Evolutionary conservation across 2,329 filamentous ascomycete species (phyloP).

Genomic region (Seiridium unicorne): DNA sequence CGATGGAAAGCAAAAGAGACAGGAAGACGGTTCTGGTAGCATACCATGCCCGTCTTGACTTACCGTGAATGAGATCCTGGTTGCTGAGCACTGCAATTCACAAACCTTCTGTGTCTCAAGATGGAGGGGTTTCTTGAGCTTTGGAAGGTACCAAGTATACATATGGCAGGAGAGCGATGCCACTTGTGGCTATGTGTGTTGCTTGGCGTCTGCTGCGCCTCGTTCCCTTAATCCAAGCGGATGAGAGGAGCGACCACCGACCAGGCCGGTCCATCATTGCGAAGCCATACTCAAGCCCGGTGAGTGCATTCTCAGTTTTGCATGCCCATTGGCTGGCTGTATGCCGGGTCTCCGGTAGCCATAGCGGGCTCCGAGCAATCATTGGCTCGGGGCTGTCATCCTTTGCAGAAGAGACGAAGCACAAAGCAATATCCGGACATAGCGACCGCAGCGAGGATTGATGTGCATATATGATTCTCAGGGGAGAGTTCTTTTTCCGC

Average conservation of each 20-base stretch:
- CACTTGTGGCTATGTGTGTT: not conserved
- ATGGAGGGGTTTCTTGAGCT: not conserved
- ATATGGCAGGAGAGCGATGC: not conserved
- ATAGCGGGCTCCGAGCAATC: too few relatives aligned
- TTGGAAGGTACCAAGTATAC: not conserved
- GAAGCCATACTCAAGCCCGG: too few relatives aligned
- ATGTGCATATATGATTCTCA: too few relatives aligned
- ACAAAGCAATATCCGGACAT: not conserved
- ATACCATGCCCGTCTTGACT: not conserved
- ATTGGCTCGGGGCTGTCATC: not conserved
- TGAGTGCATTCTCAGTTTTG: too few relatives aligned
- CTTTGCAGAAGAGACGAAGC: not conserved
- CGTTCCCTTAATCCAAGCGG: not conserved
- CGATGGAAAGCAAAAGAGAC: too few relatives aligned
- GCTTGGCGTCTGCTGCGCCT: not conserved
- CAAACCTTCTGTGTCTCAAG: constrained; percentile 9
- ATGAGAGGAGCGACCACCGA: too few relatives aligned
- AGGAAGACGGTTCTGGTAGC: not conserved
- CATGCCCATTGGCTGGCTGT: too few relatives aligned
- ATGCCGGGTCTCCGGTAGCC: too few relatives aligned
- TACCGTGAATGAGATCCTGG: not conserved
- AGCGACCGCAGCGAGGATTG: too few relatives aligned
- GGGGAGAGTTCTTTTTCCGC: not conserved
- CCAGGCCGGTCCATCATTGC: too few relatives aligned
- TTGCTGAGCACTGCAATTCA: not conserved